Base-by-base conservation (phyloP, 306 rosid species). In the Benincasa hispida region DNA sequence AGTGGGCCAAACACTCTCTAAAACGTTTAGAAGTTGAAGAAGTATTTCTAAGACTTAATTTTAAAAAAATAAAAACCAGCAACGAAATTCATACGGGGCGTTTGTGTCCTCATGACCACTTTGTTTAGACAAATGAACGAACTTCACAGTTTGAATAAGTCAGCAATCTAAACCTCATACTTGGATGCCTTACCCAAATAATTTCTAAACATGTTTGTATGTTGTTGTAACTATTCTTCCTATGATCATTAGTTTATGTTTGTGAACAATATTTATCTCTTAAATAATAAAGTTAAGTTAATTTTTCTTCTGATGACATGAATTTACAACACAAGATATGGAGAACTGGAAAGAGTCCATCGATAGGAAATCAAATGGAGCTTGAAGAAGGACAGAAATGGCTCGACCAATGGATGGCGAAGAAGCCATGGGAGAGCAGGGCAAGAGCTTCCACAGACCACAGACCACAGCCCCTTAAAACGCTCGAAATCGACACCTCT, bases 371-470 rank as follows among this genome's bases (percentile, higher is more conserved):
- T 73, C 96, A 90, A 76, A 92, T 83, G 0, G 98, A 92, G 78
- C 82, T 92, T 4, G 98, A 89, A 6, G 98, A 89, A 80, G 88
- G 89, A 76, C 90, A 92, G 0, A 89, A 90, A 78, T 91, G 95
- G 95, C 80, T 90, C 0, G 97, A 93, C 56, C 80, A 93, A 17
- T 91, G 97, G 93, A 90, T 86, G 92, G 89, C 89, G 0, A 81
- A 89, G 25, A 94, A 88, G 84, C 99, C 98, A 50, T 92, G 96
- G 98, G 99, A 92, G 72, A 82, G 27, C 59, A 86, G 89, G 57
- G 95, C 83, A 79, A 89, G 98, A 77, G 93, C 97, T 80, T 95
- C 98, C 58, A 90, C 91, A 13, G 99, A 95, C 65, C 92, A 85
- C 28, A 90, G 94, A 83, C 39, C 58, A 47, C 96, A 93, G 27